Evolutionary conservation across 805 yeast genomes (phyloP).

Genomic region (Yamadazyma paraphyllophila): DNA sequence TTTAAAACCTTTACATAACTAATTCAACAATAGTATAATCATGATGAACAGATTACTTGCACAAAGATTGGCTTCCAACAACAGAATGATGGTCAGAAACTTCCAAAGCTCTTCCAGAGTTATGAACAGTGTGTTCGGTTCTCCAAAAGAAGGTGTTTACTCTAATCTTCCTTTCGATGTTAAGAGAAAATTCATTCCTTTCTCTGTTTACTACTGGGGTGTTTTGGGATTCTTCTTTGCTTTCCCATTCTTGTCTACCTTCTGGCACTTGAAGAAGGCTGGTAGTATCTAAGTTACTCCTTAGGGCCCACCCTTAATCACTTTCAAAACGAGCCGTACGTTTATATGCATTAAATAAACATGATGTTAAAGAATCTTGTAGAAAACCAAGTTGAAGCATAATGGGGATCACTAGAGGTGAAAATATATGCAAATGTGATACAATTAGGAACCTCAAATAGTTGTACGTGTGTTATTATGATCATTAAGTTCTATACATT

Average conservation of each 20-base stretch:
- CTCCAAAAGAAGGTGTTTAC: slow-evolving; percentile 67
- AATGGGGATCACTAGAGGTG: too few relatives aligned
- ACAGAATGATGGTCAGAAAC: slow-evolving; percentile 22
- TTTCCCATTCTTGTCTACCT: slow-evolving; percentile 74
- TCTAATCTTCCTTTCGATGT: slow-evolving; percentile 92
- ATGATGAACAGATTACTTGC: slow-evolving; percentile 14
- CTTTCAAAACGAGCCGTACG: neutral
- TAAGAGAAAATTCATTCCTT: slow-evolving; percentile 84
- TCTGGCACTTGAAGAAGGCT: slow-evolving; percentile 84
- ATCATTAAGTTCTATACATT: slow-evolving; percentile 7
- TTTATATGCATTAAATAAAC: slow-evolving; percentile 9
- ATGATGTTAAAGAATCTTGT: neutral
- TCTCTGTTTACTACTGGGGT: slow-evolving; percentile 76
- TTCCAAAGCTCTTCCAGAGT: slow-evolving; percentile 48
- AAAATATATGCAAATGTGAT: too few relatives aligned
- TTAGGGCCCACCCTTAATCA: too few relatives aligned
- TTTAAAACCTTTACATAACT: neutral
- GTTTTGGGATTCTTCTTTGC: slow-evolving; percentile 53
- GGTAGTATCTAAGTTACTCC: slow-evolving; percentile 40
- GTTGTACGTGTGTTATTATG: too few relatives aligned
- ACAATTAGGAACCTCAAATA: too few relatives aligned
- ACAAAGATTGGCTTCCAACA: slow-evolving; percentile 9
- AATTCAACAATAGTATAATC: neutral
- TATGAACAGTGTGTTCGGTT: slow-evolving; percentile 34
- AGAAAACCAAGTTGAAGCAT: too few relatives aligned